Base-by-base conservation (phyloP, 441 rosid genomes). In the Cnidoscolus chayamansa region DNA sequence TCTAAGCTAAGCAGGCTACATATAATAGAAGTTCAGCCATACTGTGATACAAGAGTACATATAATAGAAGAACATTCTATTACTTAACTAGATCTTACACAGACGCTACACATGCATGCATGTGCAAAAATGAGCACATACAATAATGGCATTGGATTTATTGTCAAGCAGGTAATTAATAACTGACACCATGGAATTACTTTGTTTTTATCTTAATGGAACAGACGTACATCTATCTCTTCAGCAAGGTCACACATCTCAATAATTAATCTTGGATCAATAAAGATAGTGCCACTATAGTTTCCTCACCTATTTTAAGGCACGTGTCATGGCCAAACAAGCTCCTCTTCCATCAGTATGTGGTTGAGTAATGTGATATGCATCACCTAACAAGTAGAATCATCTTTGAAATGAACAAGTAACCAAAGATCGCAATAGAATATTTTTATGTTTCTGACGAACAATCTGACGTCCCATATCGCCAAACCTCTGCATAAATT, bases 381-480 rank as follows among this genome's bases (percentile, higher is more conserved):
- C 99, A 87, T 94, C 98, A 71, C 98, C 98, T 92, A 76, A 4
- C 77, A 63, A 81, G 73, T 37, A 82, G 49, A 35, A 75, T 12
- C 19, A n/a, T 31, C 72, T 59, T 79, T 61, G 71, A 74, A 68
- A 56, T 35, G n/a, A 74, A 54, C 51, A 32, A 58, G 68, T 57
- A 25, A 79, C 37, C 31, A 65, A 71, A 73, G 43, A 72, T 53
- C 54, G 60, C 12, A 60, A 53, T 19, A 50, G 17, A 56, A 65
- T 63, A 20, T 54, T 25, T 72, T 19, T 35, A 3, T 7, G 49
- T 63, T 32, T 71, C 68, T 43, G 50, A 74, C 61, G 72, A 65
- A 17, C 72, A 77, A 94, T 98, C 99, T 84, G 99, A 92, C 97
- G 90, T 92, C 82, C 99, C 99, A 82, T 92, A 94, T 79, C 99